A percentile compares a stretch with the other conserved stretches of the same genome.
Evolutionary conservation across 2,329 filamentous ascomycete genomes (phyloP).

Genomic region (Aspergillus sp.): DNA sequence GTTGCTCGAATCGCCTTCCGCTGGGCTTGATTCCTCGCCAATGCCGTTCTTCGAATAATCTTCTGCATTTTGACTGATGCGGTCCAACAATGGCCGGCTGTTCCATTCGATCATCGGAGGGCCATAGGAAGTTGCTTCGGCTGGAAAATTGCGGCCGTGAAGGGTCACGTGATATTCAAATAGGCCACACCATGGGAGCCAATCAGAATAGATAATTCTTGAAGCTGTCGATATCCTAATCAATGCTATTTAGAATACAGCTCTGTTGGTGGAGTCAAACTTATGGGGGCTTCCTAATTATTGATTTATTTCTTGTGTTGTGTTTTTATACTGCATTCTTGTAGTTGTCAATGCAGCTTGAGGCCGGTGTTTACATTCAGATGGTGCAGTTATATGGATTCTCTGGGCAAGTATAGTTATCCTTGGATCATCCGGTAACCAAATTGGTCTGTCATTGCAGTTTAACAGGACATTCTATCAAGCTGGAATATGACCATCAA

Average conservation of each 20-base stretch:
- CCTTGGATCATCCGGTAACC: too few species aligned
- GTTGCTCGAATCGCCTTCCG: conserved; percentile 42
- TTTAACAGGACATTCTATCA: too few species aligned
- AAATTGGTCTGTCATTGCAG: too few species aligned
- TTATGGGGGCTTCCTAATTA: too few species aligned
- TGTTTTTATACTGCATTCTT: too few species aligned
- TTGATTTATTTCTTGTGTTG: too few species aligned
- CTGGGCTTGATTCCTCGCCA: conserved; percentile 61
- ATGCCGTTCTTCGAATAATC: conserved; percentile 60
- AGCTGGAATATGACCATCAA: too few species aligned
- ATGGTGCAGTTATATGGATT: too few species aligned
- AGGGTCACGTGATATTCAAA: conserved; percentile 8
- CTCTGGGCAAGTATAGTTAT: too few species aligned
- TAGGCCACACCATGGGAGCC: not conserved
- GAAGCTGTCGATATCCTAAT: too few species aligned
- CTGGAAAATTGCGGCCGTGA: conserved; percentile 19
- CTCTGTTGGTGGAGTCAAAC: not conserved
- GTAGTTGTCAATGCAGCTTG: too few species aligned
- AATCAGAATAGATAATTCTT: not conserved
- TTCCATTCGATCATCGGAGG: not conserved
- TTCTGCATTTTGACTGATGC: conserved; percentile 59
- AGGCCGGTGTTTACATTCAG: too few species aligned
- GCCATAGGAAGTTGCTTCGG: conserved; percentile 1
- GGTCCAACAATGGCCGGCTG: conserved; percentile 27
- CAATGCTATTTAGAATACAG: not conserved